Base-by-base conservation (phyloP, 2,329 filamentous ascomycete species). In the Fusarium guadeloupense region DNA sequence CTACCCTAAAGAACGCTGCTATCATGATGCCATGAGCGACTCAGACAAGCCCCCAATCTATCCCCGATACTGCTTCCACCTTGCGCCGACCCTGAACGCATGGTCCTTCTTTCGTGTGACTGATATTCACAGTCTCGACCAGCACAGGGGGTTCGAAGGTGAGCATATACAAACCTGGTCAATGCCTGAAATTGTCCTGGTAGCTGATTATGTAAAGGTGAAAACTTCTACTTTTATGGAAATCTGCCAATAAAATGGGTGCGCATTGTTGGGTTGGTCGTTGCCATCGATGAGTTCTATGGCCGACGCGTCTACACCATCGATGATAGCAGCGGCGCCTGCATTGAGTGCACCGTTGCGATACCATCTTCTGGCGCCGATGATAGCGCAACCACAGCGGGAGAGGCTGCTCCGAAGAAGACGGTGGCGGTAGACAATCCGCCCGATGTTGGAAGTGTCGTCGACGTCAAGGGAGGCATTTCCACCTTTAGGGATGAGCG, bases 181-280 rank as follows among this genome's bases (percentile, higher is more conserved):
- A 4, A 23, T 23, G 6, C 9, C 21, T 17, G n/a, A 25, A n/a
- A 14, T 3, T 38, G 8, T 12, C 5, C 1, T 21, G 10, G 20
- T 33, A 9, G 43, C 63, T 69, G 20, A 71, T 46, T 6, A 4
- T 3, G 10, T 25, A 5, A 19, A 77, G 80, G 80, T 42, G 82
- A 85, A 68, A 77, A 82, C 61, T 78, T 88, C 28, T 88, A 81
- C 71, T 92, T 93, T 74, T 82, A 87, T 76, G 75, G 81, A 43
- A 93, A 93, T 73, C 86, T 93, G 64, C 91, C 91, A 0, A 86
- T 94, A 66, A 86, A 87, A 81, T 93, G 88, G 85, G 84, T 91
- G 47, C 87, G 88, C 59, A 74, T 93, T 26, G 83, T 87, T 8
- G 91, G 91, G 25, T 75, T 92, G 9, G 82, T 94, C 19, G 87